Evolutionary conservation across 208 protist genomes (phyloP), one percentile per base, ranked within the genome.

Genomic region (Balamuthia mandrillaris): DNA sequence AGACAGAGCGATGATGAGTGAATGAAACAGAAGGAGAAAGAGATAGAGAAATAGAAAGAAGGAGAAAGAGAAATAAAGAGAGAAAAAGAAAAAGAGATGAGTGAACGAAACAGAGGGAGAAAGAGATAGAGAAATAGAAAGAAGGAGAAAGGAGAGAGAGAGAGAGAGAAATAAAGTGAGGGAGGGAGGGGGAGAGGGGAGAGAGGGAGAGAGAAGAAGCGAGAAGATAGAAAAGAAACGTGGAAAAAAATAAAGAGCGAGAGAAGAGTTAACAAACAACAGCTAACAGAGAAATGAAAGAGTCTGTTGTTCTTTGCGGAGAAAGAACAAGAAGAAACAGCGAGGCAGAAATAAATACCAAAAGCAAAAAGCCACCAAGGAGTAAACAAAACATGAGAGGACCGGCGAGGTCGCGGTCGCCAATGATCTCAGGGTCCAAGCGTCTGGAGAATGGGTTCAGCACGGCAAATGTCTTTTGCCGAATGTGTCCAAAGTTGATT

Each of bases 401-500:
- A 6, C 92, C 92, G 24, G 91, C 90, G 27, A 95, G 33, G 61
- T 95, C 92, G 21, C 85, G 90, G 31, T 92, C 87, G 54, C 90
- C 88, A 78, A 92, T 90, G 33, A 92, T 44, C 68, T 90, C 21
- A 24, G 42, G n/a, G 47, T 89, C 83, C 12, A 86, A 87, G 12
- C 81, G 60, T n/a, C n/a, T n/a, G 81, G 65, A 87, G 21, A 88
- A 60, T 12, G 91, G 91, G 39, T 94, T 93, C 14, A 95, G 82
- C 61, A 93, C 87, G 10, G 61, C 81, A 24, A 89, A 66, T 66
- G 87, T 92, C 47, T 88, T 72, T 7, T 4, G 3, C 47, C 52
- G 58, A 60, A 94, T 93, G 16, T 93, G 86, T 37, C 84, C 70
- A 83, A 94, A 92, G 74, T 94, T 92, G 41, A 94, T 94, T 29